A percentile compares a stretch with the other conserved stretches of the same genome.
These are phyloP conservation scores for Naganishia albida DNA, from an alignment of 1,284 basidiomycete genomes.

Conservation along the genomic window DNA sequence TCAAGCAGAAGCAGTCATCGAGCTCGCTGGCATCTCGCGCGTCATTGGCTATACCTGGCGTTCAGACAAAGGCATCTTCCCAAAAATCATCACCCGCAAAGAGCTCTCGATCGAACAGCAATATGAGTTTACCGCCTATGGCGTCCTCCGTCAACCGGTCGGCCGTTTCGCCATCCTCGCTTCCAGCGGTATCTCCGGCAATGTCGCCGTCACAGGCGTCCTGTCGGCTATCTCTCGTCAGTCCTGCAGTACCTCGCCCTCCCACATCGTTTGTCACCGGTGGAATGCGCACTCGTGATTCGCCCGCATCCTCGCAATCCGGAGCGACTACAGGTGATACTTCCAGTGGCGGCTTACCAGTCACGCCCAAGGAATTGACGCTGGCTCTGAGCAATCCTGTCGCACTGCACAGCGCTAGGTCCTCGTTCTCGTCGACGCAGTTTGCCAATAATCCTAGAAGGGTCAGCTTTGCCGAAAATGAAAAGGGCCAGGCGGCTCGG, in stretches of 20 bases:
- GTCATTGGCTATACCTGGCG: neutral
- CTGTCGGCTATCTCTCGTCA: constrained; percentile 1
- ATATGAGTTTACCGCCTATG: neutral
- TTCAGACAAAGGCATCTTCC: neutral
- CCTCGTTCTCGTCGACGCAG: constrained; percentile 4
- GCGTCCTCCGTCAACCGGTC: neutral
- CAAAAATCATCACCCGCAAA: constrained; percentile 9
- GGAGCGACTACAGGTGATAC: constrained; percentile 32
- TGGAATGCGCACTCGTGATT: constrained; percentile 23
- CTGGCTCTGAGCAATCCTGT: constrained; percentile 5
- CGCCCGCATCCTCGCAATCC: constrained; percentile 32
- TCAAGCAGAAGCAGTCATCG: constrained; percentile 29
- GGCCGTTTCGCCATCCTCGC: neutral
- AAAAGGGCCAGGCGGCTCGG: neutral
- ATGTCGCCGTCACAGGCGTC: constrained; percentile 5
- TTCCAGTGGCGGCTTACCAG: constrained; percentile 27
- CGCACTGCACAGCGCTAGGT: constrained; percentile 1
- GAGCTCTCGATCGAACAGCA: constrained; percentile 21
- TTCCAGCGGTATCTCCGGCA: neutral
- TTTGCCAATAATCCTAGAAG: constrained; percentile 6
- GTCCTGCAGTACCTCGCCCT: neutral
- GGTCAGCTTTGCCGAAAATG: constrained; percentile 31
- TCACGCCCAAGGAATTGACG: constrained; percentile 29
- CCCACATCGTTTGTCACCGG: constrained; percentile 10
- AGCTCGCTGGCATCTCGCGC: constrained; percentile 20